A percentile compares a stretch with the other conserved stretches of the same genome.
Conservation (phyloP, 805 yeast species). For the Ogataea neopini region DNA sequence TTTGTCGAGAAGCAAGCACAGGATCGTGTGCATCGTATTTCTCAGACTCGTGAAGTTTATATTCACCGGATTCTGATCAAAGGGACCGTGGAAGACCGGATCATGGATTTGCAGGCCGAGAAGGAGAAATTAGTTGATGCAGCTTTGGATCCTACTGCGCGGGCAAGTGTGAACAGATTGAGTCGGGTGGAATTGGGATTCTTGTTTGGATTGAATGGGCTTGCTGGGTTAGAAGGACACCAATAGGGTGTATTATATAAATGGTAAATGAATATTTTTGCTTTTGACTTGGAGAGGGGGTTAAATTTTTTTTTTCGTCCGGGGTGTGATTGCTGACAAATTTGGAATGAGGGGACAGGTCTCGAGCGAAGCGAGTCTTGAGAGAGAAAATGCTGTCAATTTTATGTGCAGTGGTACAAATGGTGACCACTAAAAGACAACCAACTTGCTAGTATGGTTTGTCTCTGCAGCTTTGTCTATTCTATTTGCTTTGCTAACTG, state of each 20-base stretch:
- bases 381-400: too few species aligned
- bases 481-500: too few species aligned
- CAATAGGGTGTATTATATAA: not conserved
- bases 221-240: conserved; percentile 25
- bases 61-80: conserved; percentile 71
- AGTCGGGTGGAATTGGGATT: conserved; percentile 71
- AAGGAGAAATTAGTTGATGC: conserved; percentile 78
- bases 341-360: not conserved
- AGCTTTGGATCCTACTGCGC: conserved; percentile 79
- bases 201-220: conserved; percentile 57
- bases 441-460: too few species aligned
- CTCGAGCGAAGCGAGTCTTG: too few species aligned
- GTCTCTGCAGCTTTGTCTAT: too few species aligned
- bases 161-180: conserved; percentile 61
- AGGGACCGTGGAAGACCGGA: conserved; percentile 87
- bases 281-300: too few species aligned
- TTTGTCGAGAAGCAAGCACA: conserved; percentile 96
- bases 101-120: conserved; percentile 72
- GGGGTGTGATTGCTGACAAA: conserved; percentile 1
- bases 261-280: too few species aligned
- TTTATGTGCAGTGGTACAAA: too few species aligned
- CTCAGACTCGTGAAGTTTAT: conserved; percentile 76
- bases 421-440: too few species aligned
- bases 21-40: conserved; percentile 94
- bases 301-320: too few species aligned